Base-by-base conservation (phyloP, 345 rosid species). In the Gossypium rotundifolium region DNA sequence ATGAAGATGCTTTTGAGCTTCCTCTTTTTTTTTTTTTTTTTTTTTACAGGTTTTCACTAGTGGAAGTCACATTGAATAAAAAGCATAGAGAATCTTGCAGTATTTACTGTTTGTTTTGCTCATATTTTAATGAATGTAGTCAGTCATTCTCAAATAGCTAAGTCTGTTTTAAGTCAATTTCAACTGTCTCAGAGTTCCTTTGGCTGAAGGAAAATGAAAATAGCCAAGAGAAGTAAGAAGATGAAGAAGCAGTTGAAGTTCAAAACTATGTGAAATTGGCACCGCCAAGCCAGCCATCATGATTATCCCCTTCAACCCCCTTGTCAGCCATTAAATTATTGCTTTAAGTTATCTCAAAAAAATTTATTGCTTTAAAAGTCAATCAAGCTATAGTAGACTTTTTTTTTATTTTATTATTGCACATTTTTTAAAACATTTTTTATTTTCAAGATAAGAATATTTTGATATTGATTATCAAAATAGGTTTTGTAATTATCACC, bases 11-110 rank as follows among this genome's bases (percentile, higher is more conserved):
- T 72, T 20, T 72, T 54, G 11, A 11, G 64, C 12, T 25, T 0
- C 12, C 16, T 0, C 3, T 22, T 4, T 29, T 4, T 29, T 54
- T 18, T 29, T 4, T 29, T 54, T 18, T 5, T 33, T 5, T 33
- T 29, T 33, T 33, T 5, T 5, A 33, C 40, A 33, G 40, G 40
- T 33, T 7, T 27, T 80, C 53, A 45, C 16, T 46, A 48, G 71
- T 45, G 55, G 55, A 7, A 9, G 55, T 6, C 55, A 46, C n/a
- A 4, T 5, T 22, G 55, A 46, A 33, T 33, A 20, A 67, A 67
- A 46, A 67, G 55, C 71, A 67, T 45, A 67, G 55, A 46, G 71
- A 67, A 67, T 46, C 38, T 67, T 9, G 49, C 27, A 40, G 51
- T 10, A 40, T 40, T 62, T 40, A 12, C 5, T 38, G 22, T 40